Percentiles rank a stretch among this genome's conserved stretches.
Conservation (phyloP, 345 rosid genomes). For the Corymbia maculata region DNA sequence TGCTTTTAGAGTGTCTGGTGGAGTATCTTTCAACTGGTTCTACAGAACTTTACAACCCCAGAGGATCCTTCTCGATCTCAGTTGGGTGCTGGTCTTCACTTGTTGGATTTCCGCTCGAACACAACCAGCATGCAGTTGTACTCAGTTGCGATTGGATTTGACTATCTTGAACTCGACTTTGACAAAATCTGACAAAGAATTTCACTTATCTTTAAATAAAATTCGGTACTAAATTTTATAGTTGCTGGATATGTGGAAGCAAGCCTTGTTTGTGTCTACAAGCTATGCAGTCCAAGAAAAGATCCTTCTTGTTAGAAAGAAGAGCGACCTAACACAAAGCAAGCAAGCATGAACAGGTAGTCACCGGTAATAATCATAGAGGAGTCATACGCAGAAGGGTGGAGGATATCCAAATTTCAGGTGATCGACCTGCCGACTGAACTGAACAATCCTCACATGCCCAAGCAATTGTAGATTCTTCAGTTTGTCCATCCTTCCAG, state of each 20-base stretch:
- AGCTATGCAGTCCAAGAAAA: neutral
- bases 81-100: neutral
- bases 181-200: neutral
- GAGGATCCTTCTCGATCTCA: neutral
- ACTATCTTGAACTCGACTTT: neutral
- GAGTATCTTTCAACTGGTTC: neutral
- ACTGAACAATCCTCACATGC: neutral
- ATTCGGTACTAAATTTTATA: neutral
- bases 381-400: neutral
- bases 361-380: neutral
- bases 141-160: neutral
- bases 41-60: neutral
- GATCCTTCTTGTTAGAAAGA: neutral
- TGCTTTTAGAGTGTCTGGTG: neutral
- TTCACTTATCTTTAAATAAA: neutral
- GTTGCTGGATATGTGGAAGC: neutral
- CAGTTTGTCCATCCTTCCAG: neutral
- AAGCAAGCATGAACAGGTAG: neutral
- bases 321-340: neutral
- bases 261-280: neutral
- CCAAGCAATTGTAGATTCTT: neutral
- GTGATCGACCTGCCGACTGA: neutral
- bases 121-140: neutral
- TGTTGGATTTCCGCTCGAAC: neutral
- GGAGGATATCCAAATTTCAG: neutral